These are phyloP conservation scores for Platanus orientalis DNA, from an alignment of 164 flowering plant genomes.

Conservation along the genomic window DNA sequence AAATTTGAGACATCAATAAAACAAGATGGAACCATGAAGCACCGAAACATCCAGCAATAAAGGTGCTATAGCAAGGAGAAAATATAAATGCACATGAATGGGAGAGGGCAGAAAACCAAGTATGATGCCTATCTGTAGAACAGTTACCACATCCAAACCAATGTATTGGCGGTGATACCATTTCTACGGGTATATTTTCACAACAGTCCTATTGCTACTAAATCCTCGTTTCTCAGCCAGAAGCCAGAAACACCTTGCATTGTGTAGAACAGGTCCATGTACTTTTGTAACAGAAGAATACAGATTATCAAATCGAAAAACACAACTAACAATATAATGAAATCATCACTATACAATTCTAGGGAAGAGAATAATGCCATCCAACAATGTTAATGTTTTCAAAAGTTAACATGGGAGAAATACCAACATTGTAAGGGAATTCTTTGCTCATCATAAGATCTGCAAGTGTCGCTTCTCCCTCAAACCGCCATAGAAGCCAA, in stretches of 20 bases:
- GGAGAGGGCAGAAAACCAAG: neutral
- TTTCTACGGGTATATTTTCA: neutral
- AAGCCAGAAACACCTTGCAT: too few relatives aligned
- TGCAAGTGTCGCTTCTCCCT: conserved; percentile 86
- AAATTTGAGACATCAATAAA: too few relatives aligned
- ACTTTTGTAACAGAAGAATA: neutral
- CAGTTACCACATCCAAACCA: neutral
- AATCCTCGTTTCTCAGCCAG: too few relatives aligned
- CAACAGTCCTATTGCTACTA: neutral
- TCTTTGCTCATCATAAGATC: conserved; percentile 88
- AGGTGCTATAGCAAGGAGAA: conserved; percentile 9
- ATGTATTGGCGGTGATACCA: neutral
- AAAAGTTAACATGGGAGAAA: too few relatives aligned
- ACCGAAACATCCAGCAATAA: neutral
- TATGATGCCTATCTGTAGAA: too few relatives aligned
- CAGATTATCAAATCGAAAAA: too few relatives aligned
- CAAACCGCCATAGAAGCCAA: conserved; percentile 94
- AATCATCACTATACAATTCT: neutral
- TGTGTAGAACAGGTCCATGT: neutral
- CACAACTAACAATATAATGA: too few relatives aligned
- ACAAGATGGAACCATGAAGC: too few relatives aligned
- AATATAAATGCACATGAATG: neutral
- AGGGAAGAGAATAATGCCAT: neutral
- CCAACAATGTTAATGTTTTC: too few relatives aligned
- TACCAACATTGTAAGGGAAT: conserved; percentile 96